Evolutionary conservation across 129 eudicot genomes (phyloP).

Genomic region (Kitagawia praeruptora): DNA sequence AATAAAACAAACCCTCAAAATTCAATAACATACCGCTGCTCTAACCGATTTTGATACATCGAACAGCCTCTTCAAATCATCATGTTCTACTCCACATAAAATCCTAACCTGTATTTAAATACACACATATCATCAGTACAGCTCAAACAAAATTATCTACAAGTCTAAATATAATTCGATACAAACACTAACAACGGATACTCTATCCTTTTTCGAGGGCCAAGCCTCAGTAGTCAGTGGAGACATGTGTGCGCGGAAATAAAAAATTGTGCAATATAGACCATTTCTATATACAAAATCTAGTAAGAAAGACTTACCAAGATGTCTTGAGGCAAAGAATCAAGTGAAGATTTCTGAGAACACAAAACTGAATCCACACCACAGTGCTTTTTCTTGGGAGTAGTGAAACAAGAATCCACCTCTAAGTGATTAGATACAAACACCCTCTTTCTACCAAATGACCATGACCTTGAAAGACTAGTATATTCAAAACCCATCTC

Average conservation of each 20-base stretch:
- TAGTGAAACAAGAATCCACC: slow-evolving; percentile 15
- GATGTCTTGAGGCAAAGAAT: slow-evolving; percentile 78
- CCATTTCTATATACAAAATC: neutral
- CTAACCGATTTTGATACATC: slow-evolving; percentile 56
- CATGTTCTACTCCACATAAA: slow-evolving; percentile 87
- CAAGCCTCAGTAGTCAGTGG: neutral
- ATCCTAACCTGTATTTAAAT: slow-evolving; percentile 62
- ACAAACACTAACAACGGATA: too few relatives aligned
- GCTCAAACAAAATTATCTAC: neutral
- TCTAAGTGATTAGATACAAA: slow-evolving; percentile 36
- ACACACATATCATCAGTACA: slow-evolving; percentile 4
- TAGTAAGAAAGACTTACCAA: slow-evolving; percentile 40
- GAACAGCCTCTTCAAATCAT: slow-evolving; percentile 69
- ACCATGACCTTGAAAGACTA: slow-evolving; percentile 45
- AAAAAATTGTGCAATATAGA: too few relatives aligned
- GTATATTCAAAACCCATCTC: slow-evolving; percentile 41
- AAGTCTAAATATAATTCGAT: too few relatives aligned
- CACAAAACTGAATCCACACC: slow-evolving; percentile 14
- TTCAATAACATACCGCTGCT: slow-evolving; percentile 67
- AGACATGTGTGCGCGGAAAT: neutral
- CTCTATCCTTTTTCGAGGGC: too few relatives aligned
- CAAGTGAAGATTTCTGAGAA: slow-evolving; percentile 41
- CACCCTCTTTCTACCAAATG: slow-evolving; percentile 77
- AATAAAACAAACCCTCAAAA: neutral
- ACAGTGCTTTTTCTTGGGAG: slow-evolving; percentile 51